Base-by-base conservation (phyloP, 257 asterid genomes). In the Plantago ovata region DNA sequence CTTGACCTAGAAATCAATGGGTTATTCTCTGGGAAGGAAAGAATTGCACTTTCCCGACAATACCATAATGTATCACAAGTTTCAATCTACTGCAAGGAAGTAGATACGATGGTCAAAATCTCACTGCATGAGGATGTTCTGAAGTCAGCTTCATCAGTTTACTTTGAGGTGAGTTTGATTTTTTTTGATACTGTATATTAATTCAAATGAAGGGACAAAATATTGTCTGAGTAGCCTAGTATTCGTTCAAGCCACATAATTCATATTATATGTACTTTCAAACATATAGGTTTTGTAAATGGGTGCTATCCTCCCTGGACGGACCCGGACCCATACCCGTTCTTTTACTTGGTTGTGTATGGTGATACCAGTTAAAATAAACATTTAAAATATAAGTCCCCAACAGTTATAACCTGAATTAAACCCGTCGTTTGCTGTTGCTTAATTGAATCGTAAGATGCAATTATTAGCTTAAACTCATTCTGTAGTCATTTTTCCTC, bases 101-200 rank as follows among this genome's bases (percentile, higher is more conserved):
- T 84, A 41, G 72, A 80, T 72, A 78, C 66, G 71, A 93, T 93
- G 99, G 75, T 82, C 44, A 73, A 65, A 51, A 51, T 89, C 69
- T 78, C 95, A 38, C 46, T 89, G 77, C 84, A 86, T 64, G 97
- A 86, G 68, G 76, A 73, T 56, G 89, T 93, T 62, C 68, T 93
- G n/a, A 69, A 65, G 48, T 93, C 99, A 14, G 95, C 91, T 46
- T 77, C 84, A 23, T 65, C 73, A 15, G 92, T 82, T 42, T 86
- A 82, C 80, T 93, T 82, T 64, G 74, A 86, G 82, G 99, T 86
- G 72, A 74, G 81, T 65, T 51, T 23, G 19, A 55, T 46, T 22
- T 32, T 52, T 53, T 46, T 24, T 67, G n/a, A n/a, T n/a, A n/a
- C n/a, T n/a, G 6, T 33, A 14, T 24, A 24, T 2, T 24, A 24